These are phyloP conservation scores for Sporothrix humicola DNA, from an alignment of 2,329 filamentous ascomycete genomes.

Conservation along the genomic window DNA sequence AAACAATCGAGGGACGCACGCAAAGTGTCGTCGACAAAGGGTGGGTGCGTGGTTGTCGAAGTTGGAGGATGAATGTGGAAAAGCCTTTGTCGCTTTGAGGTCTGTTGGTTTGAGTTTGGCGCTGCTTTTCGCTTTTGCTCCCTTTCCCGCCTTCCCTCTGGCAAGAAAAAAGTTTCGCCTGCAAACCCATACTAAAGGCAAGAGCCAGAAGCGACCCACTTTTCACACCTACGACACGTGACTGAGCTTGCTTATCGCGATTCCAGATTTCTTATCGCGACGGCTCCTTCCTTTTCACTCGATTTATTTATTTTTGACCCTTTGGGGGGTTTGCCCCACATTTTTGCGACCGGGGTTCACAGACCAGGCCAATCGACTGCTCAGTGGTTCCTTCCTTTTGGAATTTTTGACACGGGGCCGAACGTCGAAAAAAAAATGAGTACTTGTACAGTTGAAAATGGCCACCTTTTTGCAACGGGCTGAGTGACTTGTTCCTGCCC, in stretches of 20 bases:
- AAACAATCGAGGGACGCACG: background rate
- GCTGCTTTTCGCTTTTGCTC: background rate
- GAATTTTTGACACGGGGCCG: slow-evolving; percentile 24
- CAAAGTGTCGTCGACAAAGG: slow-evolving; percentile 10
- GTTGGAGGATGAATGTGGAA: background rate
- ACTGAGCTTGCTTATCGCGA: background rate
- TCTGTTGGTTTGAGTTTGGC: slow-evolving; percentile 12
- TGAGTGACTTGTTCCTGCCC: background rate
- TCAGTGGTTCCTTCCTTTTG: slow-evolving; percentile 3
- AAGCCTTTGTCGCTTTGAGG: slow-evolving; percentile 27
- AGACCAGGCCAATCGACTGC: slow-evolving; percentile 21
- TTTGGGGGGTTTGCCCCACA: slow-evolving; percentile 11
- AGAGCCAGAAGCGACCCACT: background rate
- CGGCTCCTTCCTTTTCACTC: background rate
- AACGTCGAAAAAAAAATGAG: background rate
- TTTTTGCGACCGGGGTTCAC: background rate
- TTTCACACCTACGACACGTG: background rate
- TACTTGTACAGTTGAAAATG: slow-evolving; percentile 4
- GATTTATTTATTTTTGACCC: background rate
- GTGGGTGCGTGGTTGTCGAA: background rate
- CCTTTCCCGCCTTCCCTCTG: slow-evolving; percentile 19
- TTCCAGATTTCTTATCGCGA: background rate
- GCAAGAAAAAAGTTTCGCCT: slow-evolving; percentile 24
- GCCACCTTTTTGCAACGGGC: slow-evolving; percentile 2
- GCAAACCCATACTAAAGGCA: background rate